phyloP scores from a whole-genome alignment of 169 alveolate species.

The Besnoitia besnoiti region DNA sequence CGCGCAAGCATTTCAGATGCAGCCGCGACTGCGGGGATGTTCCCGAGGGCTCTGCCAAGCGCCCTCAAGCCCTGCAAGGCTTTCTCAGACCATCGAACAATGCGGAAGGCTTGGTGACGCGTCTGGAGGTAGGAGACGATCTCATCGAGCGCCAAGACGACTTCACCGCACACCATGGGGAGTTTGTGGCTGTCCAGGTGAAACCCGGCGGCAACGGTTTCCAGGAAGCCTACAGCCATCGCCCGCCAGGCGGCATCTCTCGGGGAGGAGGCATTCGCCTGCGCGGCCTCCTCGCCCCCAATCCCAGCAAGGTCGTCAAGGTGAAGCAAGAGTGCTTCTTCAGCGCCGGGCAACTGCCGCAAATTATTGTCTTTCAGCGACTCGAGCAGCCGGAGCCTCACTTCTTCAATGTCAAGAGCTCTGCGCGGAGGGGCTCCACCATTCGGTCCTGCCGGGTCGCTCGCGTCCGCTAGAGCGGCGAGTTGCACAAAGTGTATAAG shows the following conservation, averaged over 20 bases:
- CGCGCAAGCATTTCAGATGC: not conserved
- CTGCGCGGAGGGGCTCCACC: too few relatives aligned
- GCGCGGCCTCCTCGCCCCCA: not conserved
- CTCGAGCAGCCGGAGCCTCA: not conserved
- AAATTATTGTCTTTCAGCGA: not conserved
- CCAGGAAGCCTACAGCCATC: not conserved
- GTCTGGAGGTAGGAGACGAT: not conserved
- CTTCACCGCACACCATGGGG: not conserved
- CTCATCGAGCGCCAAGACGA: not conserved
- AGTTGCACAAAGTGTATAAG: too few relatives aligned
- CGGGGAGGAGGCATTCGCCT: not conserved
- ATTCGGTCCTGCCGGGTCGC: too few relatives aligned
- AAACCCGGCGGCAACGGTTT: not conserved
- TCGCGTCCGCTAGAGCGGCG: too few relatives aligned
- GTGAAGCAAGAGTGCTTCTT: not conserved
- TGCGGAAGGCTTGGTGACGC: not conserved
- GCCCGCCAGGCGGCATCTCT: not conserved
- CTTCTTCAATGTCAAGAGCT: too few relatives aligned
- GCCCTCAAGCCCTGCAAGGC: not conserved
- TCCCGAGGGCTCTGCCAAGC: not conserved
- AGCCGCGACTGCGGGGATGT: not conserved
- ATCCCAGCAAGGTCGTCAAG: not conserved
- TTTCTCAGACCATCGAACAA: not conserved
- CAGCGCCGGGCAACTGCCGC: not conserved
- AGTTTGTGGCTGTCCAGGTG: not conserved